phyloP scores from a whole-genome alignment of 805 yeast genomes.

The Maudiozyma barnettii region DNA sequence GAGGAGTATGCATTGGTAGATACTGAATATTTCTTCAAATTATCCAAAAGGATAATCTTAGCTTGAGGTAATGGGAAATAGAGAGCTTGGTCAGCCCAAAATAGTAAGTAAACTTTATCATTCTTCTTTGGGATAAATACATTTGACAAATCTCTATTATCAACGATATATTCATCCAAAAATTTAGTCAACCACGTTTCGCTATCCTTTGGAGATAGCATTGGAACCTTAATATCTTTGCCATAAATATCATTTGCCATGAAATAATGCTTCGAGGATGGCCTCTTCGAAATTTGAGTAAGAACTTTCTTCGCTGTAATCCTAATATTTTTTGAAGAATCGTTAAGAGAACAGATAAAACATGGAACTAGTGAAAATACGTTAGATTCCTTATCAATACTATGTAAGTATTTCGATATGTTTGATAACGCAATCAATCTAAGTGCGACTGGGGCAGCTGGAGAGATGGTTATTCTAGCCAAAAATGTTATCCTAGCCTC shows the following conservation, averaged over 20 bases:
- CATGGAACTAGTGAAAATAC: slow-evolving; percentile 52
- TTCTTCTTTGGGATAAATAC: slow-evolving; percentile 43
- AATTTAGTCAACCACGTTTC: slow-evolving; percentile 34
- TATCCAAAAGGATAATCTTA: slow-evolving; percentile 41
- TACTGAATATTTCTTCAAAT: slow-evolving; percentile 31
- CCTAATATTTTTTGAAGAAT: slow-evolving; percentile 44
- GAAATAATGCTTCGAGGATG: slow-evolving; percentile 35
- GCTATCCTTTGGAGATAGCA: slow-evolving; percentile 62
- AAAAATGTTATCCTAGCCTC: slow-evolving; percentile 49
- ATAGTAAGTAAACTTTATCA: slow-evolving; percentile 50
- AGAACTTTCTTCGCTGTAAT: slow-evolving; percentile 32
- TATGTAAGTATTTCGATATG: slow-evolving; percentile 29
- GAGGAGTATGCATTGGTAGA: slow-evolving; percentile 34
- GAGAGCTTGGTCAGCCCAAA: slow-evolving; percentile 60
- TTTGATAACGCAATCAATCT: slow-evolving; percentile 41
- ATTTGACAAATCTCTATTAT: slow-evolving; percentile 37
- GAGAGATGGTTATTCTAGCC: slow-evolving; percentile 46
- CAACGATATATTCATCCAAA: slow-evolving; percentile 40
- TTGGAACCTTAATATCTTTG: slow-evolving; percentile 34
- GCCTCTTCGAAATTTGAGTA: slow-evolving; percentile 31
- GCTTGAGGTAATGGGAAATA: slow-evolving; percentile 43
- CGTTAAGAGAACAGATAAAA: slow-evolving; percentile 44
- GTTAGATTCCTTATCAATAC: slow-evolving; percentile 31
- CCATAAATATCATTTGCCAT: slow-evolving; percentile 54
- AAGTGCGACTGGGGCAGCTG: slow-evolving; percentile 48